Evolutionary conservation across 257 asterid species (phyloP), one percentile per base, ranked within the genome.

Genomic region (Petunia axillaris): DNA sequence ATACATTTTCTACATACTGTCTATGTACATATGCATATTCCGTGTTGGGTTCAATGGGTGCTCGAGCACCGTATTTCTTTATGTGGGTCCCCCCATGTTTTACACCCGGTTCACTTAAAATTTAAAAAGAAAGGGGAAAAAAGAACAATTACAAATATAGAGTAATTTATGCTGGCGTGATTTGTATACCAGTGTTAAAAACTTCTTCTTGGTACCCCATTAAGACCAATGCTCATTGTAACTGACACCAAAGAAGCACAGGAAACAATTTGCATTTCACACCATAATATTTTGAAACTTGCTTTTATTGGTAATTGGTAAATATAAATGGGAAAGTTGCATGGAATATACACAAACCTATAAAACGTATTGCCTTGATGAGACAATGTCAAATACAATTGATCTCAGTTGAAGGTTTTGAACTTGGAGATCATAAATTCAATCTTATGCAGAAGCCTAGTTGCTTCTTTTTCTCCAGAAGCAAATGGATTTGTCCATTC

Each of bases 401-500:
- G 36, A 73, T 35, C 62, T 73, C 78, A 73, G 78, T 8, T 13
- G 73, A 14, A 2, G 82, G 81, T 86, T 80, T 79, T 87, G 84
- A 86, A 87, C 83, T 86, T 92, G 60, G 93, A 55, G 81, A 95
- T 86, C 94, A 95, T 84, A 5, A 82, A 77, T 16, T 76, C 84
- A 66, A 95, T 89, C 87, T 83, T 95, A 74, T 86, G 86, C 2
- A 95, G 88, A 46, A 94, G 86, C 57, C 85, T 85, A 64, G 82
- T 79, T 37, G 94, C 91, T 68, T 82, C 89, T 79, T 87, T 87
- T 41, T 89, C 92, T 36, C 87, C 88, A 36, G 87, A 81, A 11
- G 88, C 79, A 75, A 77, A 87, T 13, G 95, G 95, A 2, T 80
- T 77, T 8, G 96, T 85, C 97, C 97, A 95, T 81, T 93, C 92